Percentiles rank a stretch among this genome's conserved stretches.
phyloP scores from a whole-genome alignment of 129 eudicot genomes.

The Flaveria sonorensis region DNA sequence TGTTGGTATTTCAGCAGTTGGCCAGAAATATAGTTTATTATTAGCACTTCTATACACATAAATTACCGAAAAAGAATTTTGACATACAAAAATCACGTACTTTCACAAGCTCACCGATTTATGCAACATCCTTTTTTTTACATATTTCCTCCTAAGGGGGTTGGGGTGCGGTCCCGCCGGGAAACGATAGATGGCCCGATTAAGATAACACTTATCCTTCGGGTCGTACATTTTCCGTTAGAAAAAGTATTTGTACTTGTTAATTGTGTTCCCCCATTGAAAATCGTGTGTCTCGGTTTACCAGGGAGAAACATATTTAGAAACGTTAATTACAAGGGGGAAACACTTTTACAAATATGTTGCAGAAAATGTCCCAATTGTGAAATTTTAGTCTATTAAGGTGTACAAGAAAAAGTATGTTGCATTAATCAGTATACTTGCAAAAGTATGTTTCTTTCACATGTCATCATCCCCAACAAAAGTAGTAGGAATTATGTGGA shows the following conservation, averaged over 20 bases:
- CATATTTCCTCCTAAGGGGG: too few species aligned
- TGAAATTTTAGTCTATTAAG: not conserved
- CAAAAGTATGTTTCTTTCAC: not conserved
- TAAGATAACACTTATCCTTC: too few species aligned
- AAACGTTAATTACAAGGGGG: not conserved
- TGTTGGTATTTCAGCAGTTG: not conserved
- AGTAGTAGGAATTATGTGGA: not conserved
- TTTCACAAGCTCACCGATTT: not conserved
- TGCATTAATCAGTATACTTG: conserved; percentile 1
- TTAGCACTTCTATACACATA: not conserved
- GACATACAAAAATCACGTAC: not conserved
- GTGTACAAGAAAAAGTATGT: not conserved
- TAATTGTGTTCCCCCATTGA: not conserved
- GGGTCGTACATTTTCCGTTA: too few species aligned
- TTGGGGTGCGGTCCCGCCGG: too few species aligned
- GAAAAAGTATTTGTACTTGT: not conserved
- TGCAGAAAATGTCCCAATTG: not conserved
- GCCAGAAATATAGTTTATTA: not conserved
- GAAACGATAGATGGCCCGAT: too few species aligned
- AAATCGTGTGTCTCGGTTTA: too few species aligned
- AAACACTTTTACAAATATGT: not conserved
- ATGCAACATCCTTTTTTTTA: not conserved
- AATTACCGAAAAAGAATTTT: not conserved
- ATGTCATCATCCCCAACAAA: not conserved
- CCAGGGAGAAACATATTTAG: not conserved